phyloP scores from a whole-genome alignment of 495 filamentous ascomycete species.

The Daldinia childiae region DNA sequence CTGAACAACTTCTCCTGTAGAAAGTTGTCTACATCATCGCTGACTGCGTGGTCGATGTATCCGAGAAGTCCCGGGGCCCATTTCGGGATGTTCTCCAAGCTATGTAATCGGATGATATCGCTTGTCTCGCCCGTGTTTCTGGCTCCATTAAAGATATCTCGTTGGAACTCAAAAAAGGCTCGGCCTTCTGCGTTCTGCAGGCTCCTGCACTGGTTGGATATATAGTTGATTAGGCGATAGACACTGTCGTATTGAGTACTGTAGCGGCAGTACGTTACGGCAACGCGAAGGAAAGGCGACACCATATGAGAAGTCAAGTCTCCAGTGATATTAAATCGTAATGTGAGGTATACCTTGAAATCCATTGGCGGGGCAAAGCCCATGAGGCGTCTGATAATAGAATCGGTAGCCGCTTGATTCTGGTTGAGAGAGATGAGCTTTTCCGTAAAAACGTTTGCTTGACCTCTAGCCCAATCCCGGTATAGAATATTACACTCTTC shows the following conservation, averaged over 20 bases:
- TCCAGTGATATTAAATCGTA: constrained; percentile 49
- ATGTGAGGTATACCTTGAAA: constrained; percentile 44
- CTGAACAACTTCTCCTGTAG: constrained; percentile 66
- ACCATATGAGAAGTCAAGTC: constrained; percentile 45
- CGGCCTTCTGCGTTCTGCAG: constrained; percentile 54
- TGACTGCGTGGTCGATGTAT: constrained; percentile 66
- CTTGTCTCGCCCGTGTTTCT: constrained; percentile 42
- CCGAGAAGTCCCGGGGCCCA: constrained; percentile 77
- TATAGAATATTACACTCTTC: constrained; percentile 57
- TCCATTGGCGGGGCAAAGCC: constrained; percentile 50
- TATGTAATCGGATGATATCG: constrained; percentile 41
- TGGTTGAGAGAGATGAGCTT: constrained; percentile 62
- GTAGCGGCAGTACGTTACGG: constrained; percentile 47
- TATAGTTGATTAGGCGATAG: constrained; percentile 47
- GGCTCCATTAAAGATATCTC: constrained; percentile 46
- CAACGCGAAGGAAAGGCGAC: constrained; percentile 52
- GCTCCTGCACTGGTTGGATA: constrained; percentile 49
- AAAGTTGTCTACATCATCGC: constrained; percentile 63
- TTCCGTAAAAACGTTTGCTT: constrained; percentile 58
- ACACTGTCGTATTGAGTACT: constrained; percentile 43
- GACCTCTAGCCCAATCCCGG: constrained; percentile 50
- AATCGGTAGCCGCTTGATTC: constrained; percentile 53
- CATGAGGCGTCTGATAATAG: constrained; percentile 57
- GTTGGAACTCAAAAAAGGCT: constrained; percentile 56
- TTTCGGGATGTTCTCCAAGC: constrained; percentile 63